phyloP scores from a whole-genome alignment of 495 filamentous ascomycete genomes.

The Thermothielavioides terrestris region DNA sequence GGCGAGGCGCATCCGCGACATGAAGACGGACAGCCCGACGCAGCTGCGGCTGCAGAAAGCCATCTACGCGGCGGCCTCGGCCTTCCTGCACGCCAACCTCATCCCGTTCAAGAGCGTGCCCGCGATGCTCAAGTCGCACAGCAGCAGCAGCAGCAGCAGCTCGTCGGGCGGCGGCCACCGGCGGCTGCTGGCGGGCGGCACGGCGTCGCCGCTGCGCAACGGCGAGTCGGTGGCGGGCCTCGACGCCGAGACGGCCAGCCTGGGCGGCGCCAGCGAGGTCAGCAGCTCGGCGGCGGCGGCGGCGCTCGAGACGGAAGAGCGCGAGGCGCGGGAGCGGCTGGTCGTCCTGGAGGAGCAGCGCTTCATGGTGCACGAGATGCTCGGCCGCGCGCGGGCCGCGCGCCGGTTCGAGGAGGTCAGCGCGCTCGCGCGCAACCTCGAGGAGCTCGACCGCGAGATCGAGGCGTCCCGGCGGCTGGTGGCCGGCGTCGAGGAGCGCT shows the following conservation, averaged over 20 bases:
- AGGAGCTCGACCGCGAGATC: conserved; percentile 80
- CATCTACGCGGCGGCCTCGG: conserved; percentile 72
- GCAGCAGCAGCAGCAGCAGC: conserved; percentile 28
- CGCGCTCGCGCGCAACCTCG: conserved; percentile 68
- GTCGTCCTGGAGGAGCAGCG: conserved; percentile 92
- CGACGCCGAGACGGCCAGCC: conserved; percentile 51
- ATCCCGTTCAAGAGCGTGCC: conserved; percentile 82
- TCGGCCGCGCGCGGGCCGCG: conserved; percentile 68
- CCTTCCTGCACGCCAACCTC: conserved; percentile 87
- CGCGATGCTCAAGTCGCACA: conserved; percentile 61
- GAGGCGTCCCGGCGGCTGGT: conserved; percentile 52
- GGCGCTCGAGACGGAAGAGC: conserved; percentile 76
- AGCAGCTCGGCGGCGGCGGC: conserved; percentile 55
- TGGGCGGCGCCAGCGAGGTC: conserved; percentile 42
- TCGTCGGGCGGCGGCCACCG: too few relatives aligned
- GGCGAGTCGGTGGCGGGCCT: conserved; percentile 35
- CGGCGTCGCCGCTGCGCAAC: conserved; percentile 36
- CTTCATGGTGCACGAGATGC: conserved; percentile 86
- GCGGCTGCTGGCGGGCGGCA: too few relatives aligned
- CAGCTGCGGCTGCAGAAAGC: conserved; percentile 74
- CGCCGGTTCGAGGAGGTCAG: conserved; percentile 86
- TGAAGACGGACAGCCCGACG: conserved; percentile 60
- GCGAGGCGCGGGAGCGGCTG: conserved; percentile 69
- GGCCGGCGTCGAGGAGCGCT: conserved; percentile 44
- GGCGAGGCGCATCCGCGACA: conserved; percentile 70